Percentiles rank a stretch among this genome's conserved stretches.
phyloP scores from a whole-genome alignment of 2,329 filamentous ascomycete species.

The Chaetomiaceae sp. region DNA sequence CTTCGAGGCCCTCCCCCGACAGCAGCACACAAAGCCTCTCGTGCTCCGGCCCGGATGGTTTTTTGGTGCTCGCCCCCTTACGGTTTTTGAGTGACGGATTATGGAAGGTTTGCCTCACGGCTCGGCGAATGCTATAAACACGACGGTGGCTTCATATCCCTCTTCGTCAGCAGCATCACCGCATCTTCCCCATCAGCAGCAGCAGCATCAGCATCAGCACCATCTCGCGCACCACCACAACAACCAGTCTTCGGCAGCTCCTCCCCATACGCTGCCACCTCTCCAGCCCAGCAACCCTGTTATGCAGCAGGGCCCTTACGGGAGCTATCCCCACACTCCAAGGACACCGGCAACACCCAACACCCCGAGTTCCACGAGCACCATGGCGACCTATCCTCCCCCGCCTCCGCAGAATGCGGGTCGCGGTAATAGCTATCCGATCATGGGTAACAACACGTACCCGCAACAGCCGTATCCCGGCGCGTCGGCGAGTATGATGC shows the following conservation, averaged over 20 bases:
- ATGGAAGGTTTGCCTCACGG: constrained; percentile 53
- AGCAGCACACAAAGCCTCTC: constrained; percentile 24
- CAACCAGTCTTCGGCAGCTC: constrained; percentile 39
- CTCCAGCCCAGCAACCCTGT: constrained; percentile 45
- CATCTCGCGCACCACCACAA: constrained; percentile 27
- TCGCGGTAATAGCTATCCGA: constrained; percentile 49
- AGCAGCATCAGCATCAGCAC: constrained; percentile 21
- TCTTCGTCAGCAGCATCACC: constrained; percentile 40
- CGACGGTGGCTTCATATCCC: constrained; percentile 43
- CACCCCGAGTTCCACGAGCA: constrained; percentile 52
- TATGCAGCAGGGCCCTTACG: constrained; percentile 51
- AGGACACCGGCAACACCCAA: constrained; percentile 60
- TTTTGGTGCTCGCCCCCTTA: constrained; percentile 29
- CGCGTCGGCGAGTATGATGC: constrained; percentile 58
- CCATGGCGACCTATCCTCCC: constrained; percentile 51
- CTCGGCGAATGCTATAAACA: constrained; percentile 54
- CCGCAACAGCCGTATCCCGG: constrained; percentile 51
- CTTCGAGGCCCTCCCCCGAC: constrained; percentile 10
- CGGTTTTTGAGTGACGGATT: constrained; percentile 38
- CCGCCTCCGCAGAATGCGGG: constrained; percentile 41
- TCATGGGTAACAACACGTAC: constrained; percentile 50
- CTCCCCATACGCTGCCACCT: constrained; percentile 54
- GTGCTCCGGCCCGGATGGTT: constrained; percentile 28
- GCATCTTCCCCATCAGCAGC: constrained; percentile 35
- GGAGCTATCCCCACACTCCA: constrained; percentile 57